Conservation (phyloP, 2,329 filamentous ascomycete genomes). For the Aspergillus sojae region DNA sequence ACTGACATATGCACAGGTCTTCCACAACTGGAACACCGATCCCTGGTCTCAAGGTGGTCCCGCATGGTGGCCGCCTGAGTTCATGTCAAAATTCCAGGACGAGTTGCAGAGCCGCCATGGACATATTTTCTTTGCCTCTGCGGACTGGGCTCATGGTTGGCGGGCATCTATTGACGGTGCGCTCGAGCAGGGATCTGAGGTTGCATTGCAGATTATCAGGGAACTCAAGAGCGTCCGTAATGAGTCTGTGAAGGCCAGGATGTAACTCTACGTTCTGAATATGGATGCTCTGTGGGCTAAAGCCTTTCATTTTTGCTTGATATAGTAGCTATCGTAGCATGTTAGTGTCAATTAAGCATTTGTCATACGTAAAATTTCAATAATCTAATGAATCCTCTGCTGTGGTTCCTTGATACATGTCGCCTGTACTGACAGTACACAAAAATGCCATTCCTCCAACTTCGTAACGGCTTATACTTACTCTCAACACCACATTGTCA, state of each 20-base stretch:
- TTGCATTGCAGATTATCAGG: neutral
- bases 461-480: too few species aligned
- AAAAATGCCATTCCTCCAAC: too few species aligned
- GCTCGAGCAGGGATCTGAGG: neutral
- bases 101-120: conserved; percentile 5
- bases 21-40: conserved; percentile 8
- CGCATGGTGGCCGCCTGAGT: conserved; percentile 4
- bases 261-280: neutral
- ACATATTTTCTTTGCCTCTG: conserved; percentile 5
- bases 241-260: neutral
- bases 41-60: conserved; percentile 5
- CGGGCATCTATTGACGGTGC: conserved; percentile 8
- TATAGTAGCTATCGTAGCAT: neutral
- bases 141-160: conserved; percentile 8
- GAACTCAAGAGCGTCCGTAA: neutral
- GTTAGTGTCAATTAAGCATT: neutral
- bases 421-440: too few species aligned
- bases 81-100: conserved; percentile 4
- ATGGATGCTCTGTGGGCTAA: neutral
- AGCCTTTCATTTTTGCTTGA: neutral
- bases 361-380: neutral
- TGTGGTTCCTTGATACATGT: too few species aligned
- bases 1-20: neutral
- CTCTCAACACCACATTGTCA: too few species aligned
- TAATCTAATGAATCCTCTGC: too few species aligned